Evolutionary conservation across 371 early-diverging fungal genomes (phyloP).

Genomic region (Saksenaea oblongispora): DNA sequence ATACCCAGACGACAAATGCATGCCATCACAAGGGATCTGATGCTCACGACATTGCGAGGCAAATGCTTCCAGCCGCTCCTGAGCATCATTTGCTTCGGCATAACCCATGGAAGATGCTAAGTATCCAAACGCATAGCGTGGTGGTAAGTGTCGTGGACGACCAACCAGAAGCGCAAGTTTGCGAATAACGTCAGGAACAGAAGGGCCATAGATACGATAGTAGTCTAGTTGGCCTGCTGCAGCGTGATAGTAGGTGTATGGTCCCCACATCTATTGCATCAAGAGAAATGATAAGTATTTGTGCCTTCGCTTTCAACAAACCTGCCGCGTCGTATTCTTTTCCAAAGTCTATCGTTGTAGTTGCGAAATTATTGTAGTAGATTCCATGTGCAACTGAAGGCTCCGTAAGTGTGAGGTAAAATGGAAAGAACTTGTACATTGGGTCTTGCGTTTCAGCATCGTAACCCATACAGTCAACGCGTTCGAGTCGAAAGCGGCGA

Average conservation of each 20-base stretch:
- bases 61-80: slow-evolving; percentile 47
- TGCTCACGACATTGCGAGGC: slow-evolving; percentile 36
- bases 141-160: slow-evolving; percentile 45
- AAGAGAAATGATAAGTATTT: background rate
- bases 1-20: slow-evolving; percentile 66
- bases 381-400: slow-evolving; percentile 51
- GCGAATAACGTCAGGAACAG: slow-evolving; percentile 41
- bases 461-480: slow-evolving; percentile 61
- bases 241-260: slow-evolving; percentile 41
- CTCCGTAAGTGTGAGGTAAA: slow-evolving; percentile 44
- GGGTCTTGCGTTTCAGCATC: slow-evolving; percentile 59
- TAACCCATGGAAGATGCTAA: slow-evolving; percentile 66
- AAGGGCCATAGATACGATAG: slow-evolving; percentile 56
- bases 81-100: slow-evolving; percentile 61
- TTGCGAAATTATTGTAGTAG: slow-evolving; percentile 53
- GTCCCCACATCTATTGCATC: slow-evolving; percentile 56
- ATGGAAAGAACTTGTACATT: slow-evolving; percentile 62
- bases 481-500: slow-evolving; percentile 49
- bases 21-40: slow-evolving; percentile 61
- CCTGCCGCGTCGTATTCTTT: slow-evolving; percentile 44
- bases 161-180: slow-evolving; percentile 45
- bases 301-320: background rate
- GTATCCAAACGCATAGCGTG: slow-evolving; percentile 60
- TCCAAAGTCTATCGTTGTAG: slow-evolving; percentile 53
- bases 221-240: slow-evolving; percentile 48